Percentiles rank a stretch among this genome's conserved stretches.
These are phyloP conservation scores for Physaria fendleri DNA, from an alignment of 345 rosid genomes.

Conservation along the genomic window DNA sequence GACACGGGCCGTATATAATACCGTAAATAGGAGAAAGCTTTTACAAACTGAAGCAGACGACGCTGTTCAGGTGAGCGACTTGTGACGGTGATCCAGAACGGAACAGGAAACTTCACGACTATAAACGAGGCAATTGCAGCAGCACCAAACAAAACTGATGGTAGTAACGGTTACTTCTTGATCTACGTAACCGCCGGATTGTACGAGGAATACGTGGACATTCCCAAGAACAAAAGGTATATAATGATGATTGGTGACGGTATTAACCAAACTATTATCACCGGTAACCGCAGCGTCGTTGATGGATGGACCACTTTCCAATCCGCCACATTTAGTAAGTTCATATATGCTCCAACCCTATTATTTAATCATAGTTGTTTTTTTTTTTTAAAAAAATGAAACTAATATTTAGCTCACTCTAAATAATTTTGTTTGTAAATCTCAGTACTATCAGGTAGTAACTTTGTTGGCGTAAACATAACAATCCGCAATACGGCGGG, in stretches of 20 bases:
- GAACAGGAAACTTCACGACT: slow-evolving; percentile 65
- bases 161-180: slow-evolving; percentile 62
- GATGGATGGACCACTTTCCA: slow-evolving; percentile 93
- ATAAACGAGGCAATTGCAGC: slow-evolving; percentile 62
- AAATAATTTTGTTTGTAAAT: neutral
- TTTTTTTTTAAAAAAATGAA: neutral
- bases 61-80: slow-evolving; percentile 42
- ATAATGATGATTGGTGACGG: slow-evolving; percentile 94
- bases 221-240: slow-evolving; percentile 60
- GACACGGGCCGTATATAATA: slow-evolving; percentile 42
- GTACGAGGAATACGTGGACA: slow-evolving; percentile 68
- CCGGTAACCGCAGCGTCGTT: slow-evolving; percentile 74
- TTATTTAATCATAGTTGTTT: too few relatives aligned
- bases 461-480: slow-evolving; percentile 69
- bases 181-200: slow-evolving; percentile 64
- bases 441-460: slow-evolving; percentile 63
- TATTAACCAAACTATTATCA: slow-evolving; percentile 70
- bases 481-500: slow-evolving; percentile 93
- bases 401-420: too few relatives aligned
- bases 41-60: slow-evolving; percentile 35
- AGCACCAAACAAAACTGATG: slow-evolving; percentile 65
- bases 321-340: slow-evolving; percentile 69
- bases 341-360: too few relatives aligned
- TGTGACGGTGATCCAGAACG: slow-evolving; percentile 62
- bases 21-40: slow-evolving; percentile 47